Base-by-base conservation (phyloP, 768 basidiomycete species). In the Suillus ampliporus region DNA sequence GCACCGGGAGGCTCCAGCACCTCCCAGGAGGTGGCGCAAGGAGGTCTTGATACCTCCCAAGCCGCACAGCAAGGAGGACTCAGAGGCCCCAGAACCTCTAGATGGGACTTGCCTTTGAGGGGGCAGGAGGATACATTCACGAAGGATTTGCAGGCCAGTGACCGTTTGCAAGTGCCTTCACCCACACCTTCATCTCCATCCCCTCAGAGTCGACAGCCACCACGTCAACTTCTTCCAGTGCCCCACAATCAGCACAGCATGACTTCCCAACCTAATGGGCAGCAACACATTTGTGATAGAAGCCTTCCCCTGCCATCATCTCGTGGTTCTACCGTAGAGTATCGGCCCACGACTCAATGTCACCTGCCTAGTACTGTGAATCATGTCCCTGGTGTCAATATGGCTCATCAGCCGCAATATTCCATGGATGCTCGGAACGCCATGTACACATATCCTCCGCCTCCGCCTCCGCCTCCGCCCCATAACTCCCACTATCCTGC, bases 261-360 rank as follows among this genome's bases (percentile, higher is more conserved):
- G 26, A 47, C 46, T 15, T 13, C 46, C 46, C 46, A 47, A 15
- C 46, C 46, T 47, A 47, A 47, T 47, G 46, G 46, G 46, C 46
- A 47, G 46, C 46, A 47, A 47, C 15, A 47, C 14, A 7, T 47
- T 15, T 13, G 23, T 14, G 23, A 47, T 47, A 47, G 46, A 47
- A 47, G 46, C 23, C 21, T 46, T 46, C 44, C 44, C 23, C 23
- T 47, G 46, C 46, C 23, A 26, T 23, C 46, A 47, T 47, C 46
- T 47, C 23, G 3, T 47, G 46, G 46, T 26, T 47, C 46, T 47
- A 15, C 23, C 3, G 31, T 31, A 6, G 46, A 47, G 21, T 47
- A 47, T 23, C 46, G 26, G 46, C 23, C 23, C 46, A 47, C 23
- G 23, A 47, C 46, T 47, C 46, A 47, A 47, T 14, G 23, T 13